Conservation (phyloP, 1,284 basidiomycete genomes). For the Porodaedalea pini region DNA sequence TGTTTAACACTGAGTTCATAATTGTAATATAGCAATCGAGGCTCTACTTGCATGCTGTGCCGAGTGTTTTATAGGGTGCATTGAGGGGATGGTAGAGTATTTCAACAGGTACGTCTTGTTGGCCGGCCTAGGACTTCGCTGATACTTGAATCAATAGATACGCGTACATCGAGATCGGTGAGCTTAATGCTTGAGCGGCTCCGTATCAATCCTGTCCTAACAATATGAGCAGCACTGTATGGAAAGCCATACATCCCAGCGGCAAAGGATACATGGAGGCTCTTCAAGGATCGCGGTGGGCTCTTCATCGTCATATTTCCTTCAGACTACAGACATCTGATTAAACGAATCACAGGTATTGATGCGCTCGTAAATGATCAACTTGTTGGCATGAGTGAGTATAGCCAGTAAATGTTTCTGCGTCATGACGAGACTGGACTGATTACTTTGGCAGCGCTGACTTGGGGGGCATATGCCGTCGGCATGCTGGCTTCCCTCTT, state of each 20-base stretch:
- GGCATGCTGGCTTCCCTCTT: constrained; percentile 78
- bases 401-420: neutral
- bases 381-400: constrained; percentile 74
- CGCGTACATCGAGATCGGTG: constrained; percentile 80
- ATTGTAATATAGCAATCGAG: constrained; percentile 50
- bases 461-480: constrained; percentile 76
- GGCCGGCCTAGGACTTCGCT: neutral
- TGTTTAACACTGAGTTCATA: neutral
- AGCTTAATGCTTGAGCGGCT: constrained; percentile 18
- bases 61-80: constrained; percentile 74
- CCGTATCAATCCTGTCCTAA: constrained; percentile 2
- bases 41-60: constrained; percentile 77
- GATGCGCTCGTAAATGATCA: constrained; percentile 85
- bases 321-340: neutral
- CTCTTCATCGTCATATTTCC: neutral
- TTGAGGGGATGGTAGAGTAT: constrained; percentile 70
- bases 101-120: constrained; percentile 65
- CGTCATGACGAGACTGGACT: constrained; percentile 7
- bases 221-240: constrained; percentile 57
- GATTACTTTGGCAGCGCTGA: constrained; percentile 43
- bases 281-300: constrained; percentile 77
- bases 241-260: constrained; percentile 84
- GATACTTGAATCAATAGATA: constrained; percentile 42
- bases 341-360: constrained; percentile 43
- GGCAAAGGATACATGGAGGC: constrained; percentile 89